Evolutionary conservation across 1,139 yeast genomes (phyloP).

Genomic region (Geotrichum australiense): DNA sequence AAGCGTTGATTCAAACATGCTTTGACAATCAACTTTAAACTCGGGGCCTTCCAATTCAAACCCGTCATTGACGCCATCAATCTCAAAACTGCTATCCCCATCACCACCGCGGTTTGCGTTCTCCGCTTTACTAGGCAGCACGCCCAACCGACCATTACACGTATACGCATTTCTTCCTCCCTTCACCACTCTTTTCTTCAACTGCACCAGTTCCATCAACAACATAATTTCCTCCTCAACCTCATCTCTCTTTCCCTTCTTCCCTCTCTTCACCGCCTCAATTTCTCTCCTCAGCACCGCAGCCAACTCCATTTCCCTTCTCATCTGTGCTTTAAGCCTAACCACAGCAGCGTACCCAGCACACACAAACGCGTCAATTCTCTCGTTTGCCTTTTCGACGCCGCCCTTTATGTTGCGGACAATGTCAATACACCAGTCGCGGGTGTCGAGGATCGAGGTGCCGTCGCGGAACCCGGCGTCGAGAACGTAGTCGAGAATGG

Average conservation of each 20-base stretch:
- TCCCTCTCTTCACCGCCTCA: slow-evolving; percentile 8
- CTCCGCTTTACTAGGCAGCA: slow-evolving; percentile 1
- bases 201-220: neutral
- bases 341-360: slow-evolving; percentile 7
- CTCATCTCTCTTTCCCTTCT: neutral
- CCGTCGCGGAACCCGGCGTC: slow-evolving; percentile 12
- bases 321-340: slow-evolving; percentile 1
- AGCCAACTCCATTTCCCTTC: slow-evolving; percentile 12
- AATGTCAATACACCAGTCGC: slow-evolving; percentile 2
- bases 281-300: slow-evolving; percentile 9
- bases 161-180: neutral
- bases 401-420: slow-evolving; percentile 6
- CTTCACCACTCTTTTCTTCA: neutral
- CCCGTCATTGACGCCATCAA: no score
- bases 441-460: slow-evolving; percentile 7
- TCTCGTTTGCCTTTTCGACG: slow-evolving; percentile 5
- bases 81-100: no score
- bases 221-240: neutral
- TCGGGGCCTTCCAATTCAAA: neutral
- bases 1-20: neutral
- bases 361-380: slow-evolving; percentile 5
- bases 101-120: no score
- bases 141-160: slow-evolving; percentile 1
- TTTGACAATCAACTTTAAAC: neutral
- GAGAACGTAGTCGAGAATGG: slow-evolving; percentile 4